Evolutionary conservation across 2,329 filamentous ascomycete species (phyloP).

Genomic region (Ophiosphaerella narmari): DNA sequence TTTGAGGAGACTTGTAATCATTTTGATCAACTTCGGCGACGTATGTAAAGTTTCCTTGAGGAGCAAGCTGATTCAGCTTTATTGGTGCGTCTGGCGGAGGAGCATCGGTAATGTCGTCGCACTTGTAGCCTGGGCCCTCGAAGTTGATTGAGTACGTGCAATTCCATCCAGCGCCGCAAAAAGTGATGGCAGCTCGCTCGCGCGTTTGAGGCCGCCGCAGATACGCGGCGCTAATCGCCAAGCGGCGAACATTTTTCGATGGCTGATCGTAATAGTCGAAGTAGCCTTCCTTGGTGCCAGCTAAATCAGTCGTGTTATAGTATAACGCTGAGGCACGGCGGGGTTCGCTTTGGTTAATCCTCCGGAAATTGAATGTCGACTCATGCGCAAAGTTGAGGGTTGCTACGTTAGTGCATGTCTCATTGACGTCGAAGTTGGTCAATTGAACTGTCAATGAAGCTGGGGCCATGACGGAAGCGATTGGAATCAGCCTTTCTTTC

Average conservation of each 20-base stretch:
- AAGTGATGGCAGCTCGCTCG: constrained; percentile 26
- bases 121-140: constrained; percentile 44
- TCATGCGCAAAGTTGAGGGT: constrained; percentile 42
- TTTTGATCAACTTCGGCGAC: constrained; percentile 34
- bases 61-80: constrained; percentile 36
- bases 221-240: constrained; percentile 40
- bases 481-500: constrained; percentile 37
- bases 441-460: constrained; percentile 42
- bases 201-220: constrained; percentile 34
- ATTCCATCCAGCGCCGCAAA: constrained; percentile 42
- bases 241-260: constrained; percentile 38
- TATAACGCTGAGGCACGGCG: constrained; percentile 33
- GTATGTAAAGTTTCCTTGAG: constrained; percentile 39
- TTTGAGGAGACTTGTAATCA: constrained; percentile 39
- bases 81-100: constrained; percentile 28
- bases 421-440: constrained; percentile 13
- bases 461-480: constrained; percentile 45
- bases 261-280: constrained; percentile 48
- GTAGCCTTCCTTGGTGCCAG: constrained; percentile 21
- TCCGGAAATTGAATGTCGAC: constrained; percentile 35
- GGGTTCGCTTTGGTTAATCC: constrained; percentile 17
- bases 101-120: constrained; percentile 30
- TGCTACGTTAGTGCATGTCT: constrained; percentile 31
- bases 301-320: constrained; percentile 43
- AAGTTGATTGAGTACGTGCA: constrained; percentile 44